Percentiles rank a stretch among this genome's conserved stretches.
phyloP scores from a whole-genome alignment of 306 rosid species.

The Crotalaria pallida region DNA sequence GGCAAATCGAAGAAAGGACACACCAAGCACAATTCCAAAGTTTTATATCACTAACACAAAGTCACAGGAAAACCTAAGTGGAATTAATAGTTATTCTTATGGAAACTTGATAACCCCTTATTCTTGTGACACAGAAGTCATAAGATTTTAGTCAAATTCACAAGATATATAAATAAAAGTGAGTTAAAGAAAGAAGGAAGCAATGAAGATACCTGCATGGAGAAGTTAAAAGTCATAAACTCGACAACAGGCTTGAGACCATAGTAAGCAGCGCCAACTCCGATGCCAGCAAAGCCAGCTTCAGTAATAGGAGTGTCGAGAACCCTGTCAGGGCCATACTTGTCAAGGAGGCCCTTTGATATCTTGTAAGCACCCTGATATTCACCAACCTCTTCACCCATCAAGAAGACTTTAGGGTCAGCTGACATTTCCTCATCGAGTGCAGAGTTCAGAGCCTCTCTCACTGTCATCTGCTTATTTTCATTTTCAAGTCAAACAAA shows the following conservation, averaged over 20 bases:
- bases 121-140: background rate
- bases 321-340: conserved; percentile 98
- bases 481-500: too few relatives aligned
- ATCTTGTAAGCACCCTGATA: conserved; percentile 99
- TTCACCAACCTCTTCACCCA: conserved; percentile 99
- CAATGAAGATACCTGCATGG: conserved; percentile 99
- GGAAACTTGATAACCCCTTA: background rate
- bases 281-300: conserved; percentile 99
- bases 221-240: conserved; percentile 99
- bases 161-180: too few relatives aligned
- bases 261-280: conserved; percentile 98
- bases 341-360: conserved; percentile 85
- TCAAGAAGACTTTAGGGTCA: conserved; percentile 90
- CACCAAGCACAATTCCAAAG: background rate
- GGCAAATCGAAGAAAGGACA: too few relatives aligned
- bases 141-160: too few relatives aligned
- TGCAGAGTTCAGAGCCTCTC: conserved; percentile 92
- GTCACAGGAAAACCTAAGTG: background rate
- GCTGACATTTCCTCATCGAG: conserved; percentile 99
- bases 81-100: too few relatives aligned
- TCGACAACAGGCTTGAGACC: conserved; percentile 90
- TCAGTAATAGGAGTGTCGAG: conserved; percentile 97
- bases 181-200: too few relatives aligned
- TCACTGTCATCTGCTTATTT: conserved; percentile 65
- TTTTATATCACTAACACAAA: background rate